A percentile compares a stretch with the other conserved stretches of the same genome.
Conservation (phyloP, 371 early-diverging fungal species). For the Rhizopus arrhizus region DNA sequence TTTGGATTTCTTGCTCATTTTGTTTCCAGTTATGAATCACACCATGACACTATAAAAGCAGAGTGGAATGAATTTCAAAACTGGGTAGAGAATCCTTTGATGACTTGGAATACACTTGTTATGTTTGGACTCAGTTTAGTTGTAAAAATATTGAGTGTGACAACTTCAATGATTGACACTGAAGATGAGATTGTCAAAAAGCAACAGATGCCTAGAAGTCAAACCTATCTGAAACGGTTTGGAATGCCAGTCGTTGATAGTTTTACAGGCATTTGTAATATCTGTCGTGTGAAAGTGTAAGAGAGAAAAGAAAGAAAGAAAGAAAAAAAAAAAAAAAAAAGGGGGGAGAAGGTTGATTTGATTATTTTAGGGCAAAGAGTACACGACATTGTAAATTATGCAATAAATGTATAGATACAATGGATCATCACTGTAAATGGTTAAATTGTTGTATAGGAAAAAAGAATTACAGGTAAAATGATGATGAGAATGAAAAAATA, state of each 20-base stretch:
- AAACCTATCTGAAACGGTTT: constrained; percentile 62
- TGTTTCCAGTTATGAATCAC: constrained; percentile 12
- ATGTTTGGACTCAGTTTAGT: constrained; percentile 32
- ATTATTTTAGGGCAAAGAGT: constrained; percentile 23
- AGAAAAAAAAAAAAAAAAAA: too few relatives aligned
- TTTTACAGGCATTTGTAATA: constrained; percentile 60
- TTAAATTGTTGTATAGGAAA: constrained; percentile 78
- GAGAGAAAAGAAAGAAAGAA: constrained; percentile 3
- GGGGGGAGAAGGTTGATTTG: too few relatives aligned
- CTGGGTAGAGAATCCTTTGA: not conserved
- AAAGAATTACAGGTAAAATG: constrained; percentile 62
- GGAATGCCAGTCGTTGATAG: constrained; percentile 76
- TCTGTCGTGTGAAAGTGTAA: constrained; percentile 71
- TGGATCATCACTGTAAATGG: constrained; percentile 88
- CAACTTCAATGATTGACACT: constrained; percentile 51
- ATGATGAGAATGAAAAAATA: constrained; percentile 4
- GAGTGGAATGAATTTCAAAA: not conserved
- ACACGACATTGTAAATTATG: constrained; percentile 79
- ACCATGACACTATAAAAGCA: not conserved
- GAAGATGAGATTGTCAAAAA: constrained; percentile 55
- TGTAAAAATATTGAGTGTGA: constrained; percentile 44
- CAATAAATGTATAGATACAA: constrained; percentile 80
- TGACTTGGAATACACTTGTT: constrained; percentile 16
- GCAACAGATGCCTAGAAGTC: constrained; percentile 56
- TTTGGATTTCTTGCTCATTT: constrained; percentile 47